A percentile compares a stretch with the other conserved stretches of the same genome.
Conservation (phyloP, 2,329 filamentous ascomycete genomes). For the Neocatenulostroma microsporum region DNA sequence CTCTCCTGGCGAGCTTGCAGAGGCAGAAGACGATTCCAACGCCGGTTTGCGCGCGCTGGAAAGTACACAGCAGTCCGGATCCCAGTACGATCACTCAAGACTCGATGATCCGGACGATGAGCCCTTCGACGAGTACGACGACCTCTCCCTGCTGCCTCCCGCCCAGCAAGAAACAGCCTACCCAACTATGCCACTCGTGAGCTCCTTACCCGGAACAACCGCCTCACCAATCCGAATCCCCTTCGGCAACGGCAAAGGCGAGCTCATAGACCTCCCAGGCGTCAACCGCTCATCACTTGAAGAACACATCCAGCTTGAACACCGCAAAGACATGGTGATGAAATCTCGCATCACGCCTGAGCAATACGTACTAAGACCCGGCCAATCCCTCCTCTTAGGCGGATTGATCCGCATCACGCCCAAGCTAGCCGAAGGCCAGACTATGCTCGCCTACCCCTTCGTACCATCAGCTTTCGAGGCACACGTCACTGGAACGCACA, state of each 20-base stretch:
- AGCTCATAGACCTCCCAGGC: constrained; percentile 88
- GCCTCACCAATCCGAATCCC: constrained; percentile 90
- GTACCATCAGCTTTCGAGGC: constrained; percentile 56
- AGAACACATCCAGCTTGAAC: constrained; percentile 58
- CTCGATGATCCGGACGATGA: constrained; percentile 14
- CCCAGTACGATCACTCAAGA: not conserved
- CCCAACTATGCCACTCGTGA: constrained; percentile 79
- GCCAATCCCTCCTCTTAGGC: constrained; percentile 69
- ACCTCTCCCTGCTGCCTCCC: constrained; percentile 60
- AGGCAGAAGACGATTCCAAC: not conserved
- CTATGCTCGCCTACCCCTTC: constrained; percentile 80
- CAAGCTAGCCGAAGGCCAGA: constrained; percentile 45
- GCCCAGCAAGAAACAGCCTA: constrained; percentile 64
- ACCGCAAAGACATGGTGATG: constrained; percentile 69
- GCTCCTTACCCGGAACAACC: constrained; percentile 82
- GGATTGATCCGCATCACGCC: constrained; percentile 86
- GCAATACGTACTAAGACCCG: constrained; percentile 63
- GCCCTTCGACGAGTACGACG: constrained; percentile 20
- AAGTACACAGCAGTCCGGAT: constrained; percentile 5
- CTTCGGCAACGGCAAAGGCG: constrained; percentile 77
- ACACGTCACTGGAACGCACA: constrained; percentile 72
- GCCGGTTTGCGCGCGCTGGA: not conserved
- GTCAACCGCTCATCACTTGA: constrained; percentile 68
- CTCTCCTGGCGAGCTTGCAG: constrained; percentile 5
- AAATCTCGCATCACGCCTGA: constrained; percentile 63